Evolutionary conservation across 129 eudicot genomes (phyloP).

Genomic region (Ambrosia artemisiifolia): DNA sequence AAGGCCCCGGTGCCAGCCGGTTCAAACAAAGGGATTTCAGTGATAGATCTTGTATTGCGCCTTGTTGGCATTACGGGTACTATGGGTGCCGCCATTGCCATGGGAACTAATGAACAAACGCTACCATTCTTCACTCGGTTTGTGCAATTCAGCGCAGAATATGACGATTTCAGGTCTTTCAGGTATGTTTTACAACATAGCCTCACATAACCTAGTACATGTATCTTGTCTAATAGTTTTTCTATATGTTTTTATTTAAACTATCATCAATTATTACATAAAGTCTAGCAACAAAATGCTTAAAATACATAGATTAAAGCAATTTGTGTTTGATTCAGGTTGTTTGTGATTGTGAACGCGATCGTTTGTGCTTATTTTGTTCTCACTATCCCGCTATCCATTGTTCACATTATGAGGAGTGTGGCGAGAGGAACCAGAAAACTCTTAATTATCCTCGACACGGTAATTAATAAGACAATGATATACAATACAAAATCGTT

Average conservation of each 20-base stretch:
- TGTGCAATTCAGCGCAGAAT: conserved; percentile 47
- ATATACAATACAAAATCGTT: not conserved
- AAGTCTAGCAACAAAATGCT: not conserved
- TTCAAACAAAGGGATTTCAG: conserved; percentile 48
- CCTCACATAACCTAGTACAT: not conserved
- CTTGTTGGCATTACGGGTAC: conserved; percentile 56
- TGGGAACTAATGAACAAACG: conserved; percentile 74
- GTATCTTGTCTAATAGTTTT: too few species aligned
- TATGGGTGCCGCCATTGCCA: conserved; percentile 65
- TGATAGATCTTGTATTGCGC: conserved; percentile 59
- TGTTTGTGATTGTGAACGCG: conserved; percentile 64
- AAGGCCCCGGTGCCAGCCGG: conserved; percentile 27
- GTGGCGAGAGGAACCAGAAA: conserved; percentile 39
- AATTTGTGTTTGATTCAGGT: conserved; percentile 25
- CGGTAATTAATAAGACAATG: conserved; percentile 36
- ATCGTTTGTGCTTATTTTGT: conserved; percentile 53
- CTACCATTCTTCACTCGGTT: conserved; percentile 57
- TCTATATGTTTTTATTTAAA: too few species aligned
- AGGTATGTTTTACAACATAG: conserved; percentile 35
- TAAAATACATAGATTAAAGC: not conserved
- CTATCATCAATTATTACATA: not conserved
- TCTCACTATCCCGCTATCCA: conserved; percentile 52
- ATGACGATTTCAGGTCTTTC: conserved; percentile 68
- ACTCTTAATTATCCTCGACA: conserved; percentile 52
- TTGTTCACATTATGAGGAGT: conserved; percentile 47